Evolutionary conservation across 768 basidiomycete species (phyloP).

Genomic region (Dacryopinax spathularia): DNA sequence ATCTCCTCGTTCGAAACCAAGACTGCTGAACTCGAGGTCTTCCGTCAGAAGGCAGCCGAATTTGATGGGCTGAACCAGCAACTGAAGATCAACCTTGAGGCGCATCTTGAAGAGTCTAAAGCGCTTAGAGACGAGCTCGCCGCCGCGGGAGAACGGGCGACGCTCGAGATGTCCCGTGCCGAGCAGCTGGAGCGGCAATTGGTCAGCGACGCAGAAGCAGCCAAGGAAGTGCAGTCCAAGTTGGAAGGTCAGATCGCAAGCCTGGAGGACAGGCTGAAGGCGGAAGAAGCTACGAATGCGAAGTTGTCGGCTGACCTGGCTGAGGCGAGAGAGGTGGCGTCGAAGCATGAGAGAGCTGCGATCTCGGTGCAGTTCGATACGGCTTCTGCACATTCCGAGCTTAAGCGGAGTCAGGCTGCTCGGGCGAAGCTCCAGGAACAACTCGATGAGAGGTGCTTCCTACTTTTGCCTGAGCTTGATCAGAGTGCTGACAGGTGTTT

Average conservation of each 20-base stretch:
- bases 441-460: background rate
- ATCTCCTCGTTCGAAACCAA: background rate
- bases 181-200: slow-evolving; percentile 1
- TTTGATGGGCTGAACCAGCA: background rate
- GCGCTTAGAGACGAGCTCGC: background rate
- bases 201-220: background rate
- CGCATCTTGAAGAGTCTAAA: background rate
- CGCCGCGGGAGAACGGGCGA: background rate
- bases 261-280: background rate
- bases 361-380: background rate
- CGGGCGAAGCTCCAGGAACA: background rate
- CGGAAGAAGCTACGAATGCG: background rate
- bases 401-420: background rate
- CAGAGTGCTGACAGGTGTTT: background rate
- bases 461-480: background rate
- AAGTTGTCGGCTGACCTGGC: background rate
- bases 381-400: background rate
- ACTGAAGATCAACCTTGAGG: background rate
- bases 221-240: background rate
- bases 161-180: background rate
- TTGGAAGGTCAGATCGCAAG: background rate
- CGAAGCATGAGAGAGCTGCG: background rate
- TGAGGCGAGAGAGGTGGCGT: background rate
- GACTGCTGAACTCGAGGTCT: background rate
- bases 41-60: background rate